phyloP scores from a whole-genome alignment of 768 basidiomycete species.

The Ramaria sp. region DNA sequence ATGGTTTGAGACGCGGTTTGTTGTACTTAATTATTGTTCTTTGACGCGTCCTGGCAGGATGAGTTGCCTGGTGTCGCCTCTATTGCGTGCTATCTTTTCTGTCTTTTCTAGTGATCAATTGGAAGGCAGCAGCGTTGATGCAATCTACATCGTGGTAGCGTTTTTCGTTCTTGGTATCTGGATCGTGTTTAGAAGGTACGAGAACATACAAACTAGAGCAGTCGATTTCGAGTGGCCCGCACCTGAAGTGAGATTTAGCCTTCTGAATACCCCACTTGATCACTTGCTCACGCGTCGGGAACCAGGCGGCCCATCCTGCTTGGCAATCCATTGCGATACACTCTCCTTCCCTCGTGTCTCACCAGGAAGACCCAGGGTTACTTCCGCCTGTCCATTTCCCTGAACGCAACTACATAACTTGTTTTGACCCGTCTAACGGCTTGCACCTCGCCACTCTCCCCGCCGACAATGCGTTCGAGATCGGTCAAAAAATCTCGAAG shows the following conservation, averaged over 20 bases:
- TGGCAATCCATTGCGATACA: constrained; percentile 46
- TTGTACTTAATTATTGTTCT: too few species aligned
- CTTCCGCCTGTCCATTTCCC: constrained; percentile 35
- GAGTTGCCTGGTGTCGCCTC: too few species aligned
- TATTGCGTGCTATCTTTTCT: too few species aligned
- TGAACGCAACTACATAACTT: constrained; percentile 67
- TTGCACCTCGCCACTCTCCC: constrained; percentile 69
- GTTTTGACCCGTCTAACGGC: constrained; percentile 85
- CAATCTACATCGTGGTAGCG: constrained; percentile 44
- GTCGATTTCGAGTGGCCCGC: constrained; percentile 50
- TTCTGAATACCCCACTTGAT: constrained; percentile 13
- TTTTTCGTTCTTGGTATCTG: constrained; percentile 75
- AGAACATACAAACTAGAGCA: constrained; percentile 62
- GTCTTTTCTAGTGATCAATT: too few species aligned
- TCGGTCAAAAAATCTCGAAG: constrained; percentile 54
- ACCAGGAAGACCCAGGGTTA: constrained; percentile 44
- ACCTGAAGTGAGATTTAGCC: constrained; percentile 39
- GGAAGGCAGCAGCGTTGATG: neutral
- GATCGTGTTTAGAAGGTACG: constrained; percentile 65
- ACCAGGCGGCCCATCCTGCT: constrained; percentile 45
- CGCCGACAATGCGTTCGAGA: constrained; percentile 65
- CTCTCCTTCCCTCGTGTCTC: constrained; percentile 55
- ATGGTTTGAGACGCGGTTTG: too few species aligned
- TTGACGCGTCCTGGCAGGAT: too few species aligned
- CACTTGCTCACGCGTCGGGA: constrained; percentile 3